Conservation (phyloP, 2,329 filamentous ascomycete species). For the Fusarium armeniacum region DNA sequence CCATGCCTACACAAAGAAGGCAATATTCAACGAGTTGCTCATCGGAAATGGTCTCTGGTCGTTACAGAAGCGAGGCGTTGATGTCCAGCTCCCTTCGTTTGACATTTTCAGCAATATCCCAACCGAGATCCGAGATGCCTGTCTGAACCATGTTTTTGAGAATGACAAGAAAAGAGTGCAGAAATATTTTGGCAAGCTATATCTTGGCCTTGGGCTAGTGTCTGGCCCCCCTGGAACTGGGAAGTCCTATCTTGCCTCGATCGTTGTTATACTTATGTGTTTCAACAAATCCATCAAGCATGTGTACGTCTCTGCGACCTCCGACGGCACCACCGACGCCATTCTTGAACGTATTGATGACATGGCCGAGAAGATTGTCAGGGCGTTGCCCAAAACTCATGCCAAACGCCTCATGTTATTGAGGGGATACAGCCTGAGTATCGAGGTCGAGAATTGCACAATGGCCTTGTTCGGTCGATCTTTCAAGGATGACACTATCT, state of each 20-base stretch:
- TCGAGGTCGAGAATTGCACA: background rate
- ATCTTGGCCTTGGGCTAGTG: conserved; percentile 6
- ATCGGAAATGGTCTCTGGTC: background rate
- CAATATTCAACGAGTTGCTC: background rate
- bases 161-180: background rate
- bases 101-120: background rate
- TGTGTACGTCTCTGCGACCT: conserved; percentile 1
- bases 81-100: accelerated
- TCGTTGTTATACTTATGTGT: background rate
- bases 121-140: accelerated
- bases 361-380: accelerated
- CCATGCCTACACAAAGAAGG: accelerated
- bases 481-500: background rate
- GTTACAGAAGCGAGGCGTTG: accelerated
- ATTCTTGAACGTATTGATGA: background rate
- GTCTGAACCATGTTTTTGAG: background rate
- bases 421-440: background rate
- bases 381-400: accelerated
- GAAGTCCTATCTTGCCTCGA: background rate
- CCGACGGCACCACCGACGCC: conserved; percentile 1
- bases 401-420: background rate
- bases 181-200: background rate
- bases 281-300: background rate
- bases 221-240: conserved; percentile 9
- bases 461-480: accelerated